Percentiles rank a stretch among this genome's conserved stretches.
Evolutionary conservation across 768 basidiomycete species (phyloP).

Genomic region (Hypsizygus marmoreus): DNA sequence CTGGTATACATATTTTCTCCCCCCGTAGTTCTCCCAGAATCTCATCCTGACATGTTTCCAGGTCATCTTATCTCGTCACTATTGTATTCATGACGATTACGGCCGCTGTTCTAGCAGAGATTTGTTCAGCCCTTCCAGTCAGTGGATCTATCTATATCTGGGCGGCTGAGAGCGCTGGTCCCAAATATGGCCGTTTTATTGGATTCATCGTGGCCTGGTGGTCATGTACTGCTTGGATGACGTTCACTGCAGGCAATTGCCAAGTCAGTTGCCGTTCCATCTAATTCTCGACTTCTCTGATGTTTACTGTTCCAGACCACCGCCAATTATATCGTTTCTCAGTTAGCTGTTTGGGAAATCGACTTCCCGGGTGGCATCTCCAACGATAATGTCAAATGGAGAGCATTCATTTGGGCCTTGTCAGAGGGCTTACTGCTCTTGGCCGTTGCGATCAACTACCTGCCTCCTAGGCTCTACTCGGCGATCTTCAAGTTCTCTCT

Average conservation of each 20-base stretch:
- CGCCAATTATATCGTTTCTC: slow-evolving; percentile 88
- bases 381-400: slow-evolving; percentile 78
- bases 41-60: slow-evolving; percentile 34
- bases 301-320: slow-evolving; percentile 59
- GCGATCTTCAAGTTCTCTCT: slow-evolving; percentile 77
- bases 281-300: slow-evolving; percentile 1
- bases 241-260: slow-evolving; percentile 85
- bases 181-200: slow-evolving; percentile 82
- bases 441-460: slow-evolving; percentile 81
- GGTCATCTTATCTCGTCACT: slow-evolving; percentile 85
- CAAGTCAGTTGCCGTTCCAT: slow-evolving; percentile 52
- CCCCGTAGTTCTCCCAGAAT: background rate
- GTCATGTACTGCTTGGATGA: slow-evolving; percentile 96
- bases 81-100: slow-evolving; percentile 88
- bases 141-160: slow-evolving; percentile 94
- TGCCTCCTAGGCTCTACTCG: slow-evolving; percentile 77
- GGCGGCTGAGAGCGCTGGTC: slow-evolving; percentile 92
- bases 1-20: slow-evolving; percentile 52
- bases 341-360: slow-evolving; percentile 76
- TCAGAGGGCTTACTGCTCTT: slow-evolving; percentile 73
- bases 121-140: slow-evolving; percentile 85
- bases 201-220: slow-evolving; percentile 94
- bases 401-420: slow-evolving; percentile 81
- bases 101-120: slow-evolving; percentile 83
- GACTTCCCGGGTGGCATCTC: slow-evolving; percentile 80